phyloP scores from a whole-genome alignment of 805 yeast species.

The Sugiyamaella boreocaroliniensis region DNA sequence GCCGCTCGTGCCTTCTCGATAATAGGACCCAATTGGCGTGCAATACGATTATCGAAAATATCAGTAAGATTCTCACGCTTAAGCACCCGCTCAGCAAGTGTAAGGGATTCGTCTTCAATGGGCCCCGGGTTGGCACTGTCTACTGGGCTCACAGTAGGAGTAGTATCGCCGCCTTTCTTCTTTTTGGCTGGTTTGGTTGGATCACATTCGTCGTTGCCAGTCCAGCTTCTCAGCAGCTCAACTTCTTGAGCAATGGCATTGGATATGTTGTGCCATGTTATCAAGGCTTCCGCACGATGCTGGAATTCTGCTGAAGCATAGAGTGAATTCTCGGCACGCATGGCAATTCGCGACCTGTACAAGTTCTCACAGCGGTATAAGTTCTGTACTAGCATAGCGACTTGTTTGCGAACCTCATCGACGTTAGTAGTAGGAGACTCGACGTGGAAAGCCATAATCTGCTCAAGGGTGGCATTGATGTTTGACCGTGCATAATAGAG shows the following conservation, averaged over 20 bases:
- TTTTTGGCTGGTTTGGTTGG: constrained; percentile 38
- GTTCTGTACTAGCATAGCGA: constrained; percentile 49
- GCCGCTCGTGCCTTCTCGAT: constrained; percentile 73
- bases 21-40: constrained; percentile 70
- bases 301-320: constrained; percentile 59
- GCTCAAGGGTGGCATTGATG: constrained; percentile 67
- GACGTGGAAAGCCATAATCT: constrained; percentile 48
- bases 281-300: constrained; percentile 63
- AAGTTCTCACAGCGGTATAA: constrained; percentile 63
- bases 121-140: constrained; percentile 2
- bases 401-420: constrained; percentile 43
- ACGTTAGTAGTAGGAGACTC: constrained; percentile 17
- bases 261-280: constrained; percentile 76
- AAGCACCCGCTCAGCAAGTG: constrained; percentile 76
- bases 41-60: constrained; percentile 65
- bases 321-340: constrained; percentile 71
- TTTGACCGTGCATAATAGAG: constrained; percentile 62
- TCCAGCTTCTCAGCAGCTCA: constrained; percentile 63
- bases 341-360: constrained; percentile 74
- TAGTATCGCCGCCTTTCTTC: constrained; percentile 7
- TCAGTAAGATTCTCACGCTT: constrained; percentile 46
- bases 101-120: constrained; percentile 46
- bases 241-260: constrained; percentile 60
- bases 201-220: constrained; percentile 75
- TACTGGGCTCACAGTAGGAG: neutral